Base-by-base conservation (phyloP, 129 eudicot genomes). In the Flaveria linearis region DNA sequence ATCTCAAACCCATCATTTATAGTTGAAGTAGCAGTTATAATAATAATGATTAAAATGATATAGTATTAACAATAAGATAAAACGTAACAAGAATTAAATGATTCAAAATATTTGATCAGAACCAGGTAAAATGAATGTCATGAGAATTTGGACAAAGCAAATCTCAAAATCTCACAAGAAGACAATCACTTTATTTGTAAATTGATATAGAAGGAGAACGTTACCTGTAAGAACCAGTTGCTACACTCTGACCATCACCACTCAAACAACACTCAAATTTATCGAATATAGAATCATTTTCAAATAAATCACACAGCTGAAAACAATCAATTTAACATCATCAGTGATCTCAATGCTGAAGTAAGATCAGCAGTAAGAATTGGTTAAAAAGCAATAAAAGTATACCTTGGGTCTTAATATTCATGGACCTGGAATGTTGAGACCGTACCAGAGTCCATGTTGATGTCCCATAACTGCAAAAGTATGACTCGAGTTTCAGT, bases 171-270 rank as follows among this genome's bases (percentile, higher is more conserved):
- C 22, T 16, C 9, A 7, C 3, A 18, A 55, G 61, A n/a, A 55
- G 18, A 55, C 7, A 23, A 18, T n/a, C 23, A 16, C 12, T 55
- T 55, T 55, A 9, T 6, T 18, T 55, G 12, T 55, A 23, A 55
- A n/a, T 18, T 55, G 26, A 55, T 18, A 55, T 17, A 55, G 26
- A 17, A 52, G 23, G 2, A 69, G 1, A 16, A 75, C 49, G 42
- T 42, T 70, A 88, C 98, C 98, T 93, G 87, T 93, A 93, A 81
- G 98, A 93, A 82, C 98, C 97, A 60, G 98, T 93, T 76, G 97
- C 92, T 33, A 90, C 93, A 62, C 97, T 89, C 72, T 51, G 86
- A 67, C 97, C 92, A 85, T 93, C 98, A 75, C 98, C 98, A 77
- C 98, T 93, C 76, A 93, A 76, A 86, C 97, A 93, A 71, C 98